These are phyloP conservation scores for Gymnopus androsaceus DNA, from an alignment of 1,284 basidiomycete species.

Conservation along the genomic window DNA sequence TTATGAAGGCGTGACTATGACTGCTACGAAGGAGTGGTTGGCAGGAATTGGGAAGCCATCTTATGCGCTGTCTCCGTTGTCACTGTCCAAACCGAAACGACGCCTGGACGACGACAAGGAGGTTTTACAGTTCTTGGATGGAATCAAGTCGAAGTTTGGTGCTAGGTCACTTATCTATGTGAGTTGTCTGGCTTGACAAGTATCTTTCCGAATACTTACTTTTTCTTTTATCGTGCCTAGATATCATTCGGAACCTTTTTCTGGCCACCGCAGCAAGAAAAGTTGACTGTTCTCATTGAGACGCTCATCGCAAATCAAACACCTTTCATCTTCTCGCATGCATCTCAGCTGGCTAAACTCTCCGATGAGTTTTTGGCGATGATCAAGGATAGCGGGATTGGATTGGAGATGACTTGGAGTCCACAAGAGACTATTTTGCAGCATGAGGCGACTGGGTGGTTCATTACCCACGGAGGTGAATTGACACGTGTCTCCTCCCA, in stretches of 20 bases:
- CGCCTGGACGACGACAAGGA: slow-evolving; percentile 2
- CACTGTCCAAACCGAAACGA: background rate
- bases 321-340: slow-evolving; percentile 19
- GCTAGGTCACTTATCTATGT: slow-evolving; percentile 22
- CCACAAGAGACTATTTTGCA: slow-evolving; percentile 27
- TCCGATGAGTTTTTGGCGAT: too few species aligned
- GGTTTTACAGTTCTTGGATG: slow-evolving; percentile 19
- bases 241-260: slow-evolving; percentile 28
- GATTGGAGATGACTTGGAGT: slow-evolving; percentile 21
- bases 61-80: slow-evolving; percentile 20
- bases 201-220: too few species aligned
- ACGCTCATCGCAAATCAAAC: slow-evolving; percentile 19
- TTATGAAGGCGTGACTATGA: slow-evolving; percentile 18
- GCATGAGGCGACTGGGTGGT: slow-evolving; percentile 29
- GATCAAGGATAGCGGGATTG: slow-evolving; percentile 20
- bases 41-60: slow-evolving; percentile 10
- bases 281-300: slow-evolving; percentile 23
- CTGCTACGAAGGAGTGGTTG: slow-evolving; percentile 16
- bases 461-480: slow-evolving; percentile 27
- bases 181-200: slow-evolving; percentile 5
- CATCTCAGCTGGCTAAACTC: slow-evolving; percentile 3
- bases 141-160: slow-evolving; percentile 18
- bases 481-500: too few species aligned
- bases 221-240: slow-evolving; percentile 15
- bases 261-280: slow-evolving; percentile 21